Conservation (phyloP, 2,329 filamentous ascomycete genomes). For the Paracoccidioides lutzii region DNA sequence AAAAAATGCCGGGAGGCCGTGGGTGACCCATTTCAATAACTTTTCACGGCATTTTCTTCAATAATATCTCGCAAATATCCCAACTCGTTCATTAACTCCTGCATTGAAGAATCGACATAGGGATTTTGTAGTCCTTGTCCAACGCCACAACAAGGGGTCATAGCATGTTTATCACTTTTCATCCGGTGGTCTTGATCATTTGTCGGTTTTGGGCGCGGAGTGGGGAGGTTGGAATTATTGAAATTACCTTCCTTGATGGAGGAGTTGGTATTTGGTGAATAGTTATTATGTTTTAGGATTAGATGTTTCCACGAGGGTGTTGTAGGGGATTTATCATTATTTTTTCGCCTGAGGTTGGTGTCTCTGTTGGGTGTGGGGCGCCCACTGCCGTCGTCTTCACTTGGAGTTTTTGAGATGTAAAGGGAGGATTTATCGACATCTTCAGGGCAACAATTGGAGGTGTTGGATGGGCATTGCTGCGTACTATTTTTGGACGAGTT, state of each 20-base stretch:
- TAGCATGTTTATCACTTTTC: background rate
- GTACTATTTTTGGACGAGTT: background rate
- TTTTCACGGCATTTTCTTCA: slow-evolving; percentile 19
- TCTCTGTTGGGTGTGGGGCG: background rate
- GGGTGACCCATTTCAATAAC: background rate
- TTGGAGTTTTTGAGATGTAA: slow-evolving; percentile 18
- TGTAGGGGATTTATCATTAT: background rate
- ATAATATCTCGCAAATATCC: slow-evolving; percentile 40
- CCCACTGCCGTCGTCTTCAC: slow-evolving; percentile 10
- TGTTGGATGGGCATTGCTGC: slow-evolving; percentile 11
- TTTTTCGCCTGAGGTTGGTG: slow-evolving; percentile 24
- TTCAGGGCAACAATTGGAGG: slow-evolving; percentile 10
- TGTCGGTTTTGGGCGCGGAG: slow-evolving; percentile 4
- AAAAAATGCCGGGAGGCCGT: background rate
- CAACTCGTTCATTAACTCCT: slow-evolving; percentile 39
- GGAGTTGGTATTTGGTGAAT: background rate
- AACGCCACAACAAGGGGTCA: background rate
- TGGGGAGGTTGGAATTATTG: background rate
- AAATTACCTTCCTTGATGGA: background rate
- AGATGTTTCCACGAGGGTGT: background rate
- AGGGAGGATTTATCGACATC: slow-evolving; percentile 21
- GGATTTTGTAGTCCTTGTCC: background rate
- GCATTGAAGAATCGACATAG: slow-evolving; percentile 24
- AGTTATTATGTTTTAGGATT: slow-evolving; percentile 1
- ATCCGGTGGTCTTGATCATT: background rate